Evolutionary conservation across 2,329 filamentous ascomycete genomes (phyloP), one percentile per base, ranked within the genome.

Genomic region (Domatiomyces catenatus): DNA sequence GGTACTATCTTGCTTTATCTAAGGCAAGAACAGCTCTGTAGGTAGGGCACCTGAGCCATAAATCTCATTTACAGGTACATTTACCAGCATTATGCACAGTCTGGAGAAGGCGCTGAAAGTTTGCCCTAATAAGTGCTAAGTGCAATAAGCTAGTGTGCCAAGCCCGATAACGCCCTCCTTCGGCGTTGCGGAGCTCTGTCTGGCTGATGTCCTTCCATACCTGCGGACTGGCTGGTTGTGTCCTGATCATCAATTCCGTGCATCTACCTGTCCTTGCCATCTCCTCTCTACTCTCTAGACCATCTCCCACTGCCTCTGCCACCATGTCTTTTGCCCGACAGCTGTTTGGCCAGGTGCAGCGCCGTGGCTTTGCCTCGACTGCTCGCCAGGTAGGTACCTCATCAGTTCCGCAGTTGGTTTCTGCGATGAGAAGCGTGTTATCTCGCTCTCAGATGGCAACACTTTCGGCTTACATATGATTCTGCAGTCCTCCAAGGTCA

Each of bases 401-500:
- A 48, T 28, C 49, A 47, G 52, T 50, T 44, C 56, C 32, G 48
- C 45, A 48, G 24, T 32, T 22, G 28, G 12, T 18, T 19, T 19
- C 22, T 6, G 22, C 3, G 22, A 24, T 24, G 22, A 24, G 3
- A 24, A 24, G 22, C 22, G 22, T 24, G 22, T 24, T 6, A 3
- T 24, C 22, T 24, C 5, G 10, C 10, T 39, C 10, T 39, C 32
- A 5, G 32, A 15, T 15, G 32, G 32, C 2, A 15, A 12, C 10
- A 47, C 42, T 17, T 5, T 20, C 15, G 26, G 19, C 19, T 39
- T 5, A 39, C 32, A 39, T 12, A 39, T 15, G 8, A 15, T 15
- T 18, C 8, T 24, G 62, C 60, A 98, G 92, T 80, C 88, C 67
- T 93, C 89, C 73, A 96, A 96, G 81, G 92, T 98, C 65, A 81